phyloP scores from a whole-genome alignment of 2,329 filamentous ascomycete species.

The Alternaria panax region DNA sequence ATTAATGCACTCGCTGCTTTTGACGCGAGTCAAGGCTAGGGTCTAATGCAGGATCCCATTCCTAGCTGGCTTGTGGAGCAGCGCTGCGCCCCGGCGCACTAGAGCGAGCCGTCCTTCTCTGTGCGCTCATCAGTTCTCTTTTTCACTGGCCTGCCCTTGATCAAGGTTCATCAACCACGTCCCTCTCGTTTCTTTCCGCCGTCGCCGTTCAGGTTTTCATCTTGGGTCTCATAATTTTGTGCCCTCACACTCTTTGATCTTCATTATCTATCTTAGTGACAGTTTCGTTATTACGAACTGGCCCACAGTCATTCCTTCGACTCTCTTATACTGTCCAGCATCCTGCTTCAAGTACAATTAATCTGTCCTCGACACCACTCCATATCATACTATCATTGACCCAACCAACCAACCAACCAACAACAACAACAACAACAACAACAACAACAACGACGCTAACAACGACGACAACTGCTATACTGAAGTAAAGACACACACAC shows the following conservation, averaged over 20 bases:
- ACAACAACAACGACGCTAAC: constrained; percentile 11
- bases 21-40: constrained; percentile 33
- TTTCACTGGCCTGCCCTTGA: constrained; percentile 50
- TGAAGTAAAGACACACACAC: constrained; percentile 7
- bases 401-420: constrained; percentile 16
- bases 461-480: constrained; percentile 28
- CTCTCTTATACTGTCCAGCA: constrained; percentile 30
- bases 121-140: constrained; percentile 54
- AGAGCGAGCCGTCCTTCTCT: constrained; percentile 48
- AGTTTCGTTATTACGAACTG: constrained; percentile 49
- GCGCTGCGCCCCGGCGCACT: constrained; percentile 51
- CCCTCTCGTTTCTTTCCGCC: constrained; percentile 48
- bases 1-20: constrained; percentile 44
- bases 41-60: constrained; percentile 18
- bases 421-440: too few relatives aligned
- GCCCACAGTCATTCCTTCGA: constrained; percentile 53
- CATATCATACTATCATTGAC: constrained; percentile 13
- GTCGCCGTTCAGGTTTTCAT: constrained; percentile 45
- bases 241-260: constrained; percentile 22
- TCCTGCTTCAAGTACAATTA: constrained; percentile 34
- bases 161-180: constrained; percentile 54
- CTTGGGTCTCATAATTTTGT: constrained; percentile 41
- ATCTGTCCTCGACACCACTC: constrained; percentile 30
- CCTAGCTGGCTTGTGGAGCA: constrained; percentile 48
- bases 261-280: constrained; percentile 46